Base-by-base conservation (phyloP, 352 stramenopile species). In the Phytopythium cucurbitacearum region DNA sequence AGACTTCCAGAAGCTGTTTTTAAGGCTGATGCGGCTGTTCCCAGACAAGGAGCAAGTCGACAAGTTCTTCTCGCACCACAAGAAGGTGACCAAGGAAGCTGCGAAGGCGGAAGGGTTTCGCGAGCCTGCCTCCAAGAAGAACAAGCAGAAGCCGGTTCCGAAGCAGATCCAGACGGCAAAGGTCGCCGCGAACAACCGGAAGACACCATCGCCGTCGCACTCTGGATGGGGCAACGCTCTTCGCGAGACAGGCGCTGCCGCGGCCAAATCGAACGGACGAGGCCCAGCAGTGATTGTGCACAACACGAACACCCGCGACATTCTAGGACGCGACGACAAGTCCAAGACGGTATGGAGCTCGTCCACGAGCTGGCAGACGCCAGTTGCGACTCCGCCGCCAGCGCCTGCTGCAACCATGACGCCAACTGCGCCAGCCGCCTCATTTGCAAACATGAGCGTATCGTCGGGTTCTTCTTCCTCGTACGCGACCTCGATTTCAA, bases 1-100 rank as follows among this genome's bases (percentile, higher is more conserved):
- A 0, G 74, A 91, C 16, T 94, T 94, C 56, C 65, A 77, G 40
- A 69, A 82, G 57, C 69, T 92, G 21, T 91, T 94, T n/a, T 39
- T 91, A 7, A 78, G 74, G 46, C 65, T 94, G 13, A 91, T 94
- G 80, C 69, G 71, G 33, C 47, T 91, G 10, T 88, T 75, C 5
- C 81, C 81, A 1, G 78, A 91, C 48, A 71, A 71, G 40, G 59
- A 76, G 28, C 81, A 89, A 51, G 71, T 89, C 7, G 65, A 85
- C 41, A 64, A 71, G 40, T 84, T 91, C 42, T 75, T 88, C 48
- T 56, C 57, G 43, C 74, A 85, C 55, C 81, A 91, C 53, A 77
- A 77, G 36, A 65, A 86, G 28, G 39, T 72, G 8, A 74, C 48
- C 8, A 82, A 80, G 53, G 66, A 73, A 5, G 52, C 59, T 9